These are phyloP conservation scores for carrot (Daucus carota) DNA, from an alignment of 129 eudicot species.

Conservation along the genomic window DH1_v3.0 NC_030383.2:58786501-58787000, in stretches of 20 bases:
- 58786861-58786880: constrained; percentile 72
- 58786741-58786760: not conserved
- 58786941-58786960: not conserved
- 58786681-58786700: not conserved
- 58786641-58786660: not conserved
- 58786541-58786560: too few species aligned
- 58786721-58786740: not conserved
- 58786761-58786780: not conserved
- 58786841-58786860: not conserved
- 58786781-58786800: not conserved
- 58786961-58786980: too few species aligned
- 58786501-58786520: too few species aligned
- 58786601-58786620: too few species aligned
- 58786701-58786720: not conserved
- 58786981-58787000: too few species aligned
- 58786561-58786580: too few species aligned
- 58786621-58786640: too few species aligned
- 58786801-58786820: too few species aligned
- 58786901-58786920: not conserved
- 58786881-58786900: constrained; percentile 2
- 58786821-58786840: too few species aligned
- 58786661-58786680: not conserved
- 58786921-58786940: not conserved
- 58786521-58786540: too few species aligned
- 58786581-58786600: too few species aligned